Conservation (phyloP, 208 protist species). For the Trypanosoma grayi region DNA sequence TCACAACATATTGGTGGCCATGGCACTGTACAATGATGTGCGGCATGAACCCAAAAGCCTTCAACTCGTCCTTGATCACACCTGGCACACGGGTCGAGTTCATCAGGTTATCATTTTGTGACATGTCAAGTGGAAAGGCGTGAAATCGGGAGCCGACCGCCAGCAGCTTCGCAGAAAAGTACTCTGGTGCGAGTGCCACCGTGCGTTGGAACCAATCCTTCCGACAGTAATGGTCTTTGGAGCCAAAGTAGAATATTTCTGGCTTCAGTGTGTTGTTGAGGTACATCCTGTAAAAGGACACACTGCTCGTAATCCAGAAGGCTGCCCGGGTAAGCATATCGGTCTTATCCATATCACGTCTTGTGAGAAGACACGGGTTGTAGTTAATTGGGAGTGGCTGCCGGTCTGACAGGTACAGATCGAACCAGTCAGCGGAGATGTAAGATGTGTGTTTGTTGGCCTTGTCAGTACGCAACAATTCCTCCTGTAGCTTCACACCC, state of each 20-base stretch:
- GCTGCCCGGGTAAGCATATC: conserved; percentile 73
- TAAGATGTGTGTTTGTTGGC: conserved; percentile 87
- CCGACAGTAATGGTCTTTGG: conserved; percentile 40
- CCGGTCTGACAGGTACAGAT: conserved; percentile 51
- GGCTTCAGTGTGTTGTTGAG: conserved; percentile 69
- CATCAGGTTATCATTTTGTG: conserved; percentile 78
- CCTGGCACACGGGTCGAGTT: conserved; percentile 79
- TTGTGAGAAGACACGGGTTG: conserved; percentile 51
- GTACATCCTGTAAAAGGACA: conserved; percentile 70
- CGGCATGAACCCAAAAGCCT: conserved; percentile 49
- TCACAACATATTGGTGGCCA: conserved; percentile 73
- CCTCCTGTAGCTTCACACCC: conserved; percentile 57
- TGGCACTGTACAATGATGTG: conserved; percentile 77
- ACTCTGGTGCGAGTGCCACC: conserved; percentile 55
- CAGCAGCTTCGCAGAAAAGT: conserved; percentile 53
- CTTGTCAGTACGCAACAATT: conserved; percentile 68
- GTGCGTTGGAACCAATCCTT: conserved; percentile 83
- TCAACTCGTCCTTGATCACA: conserved; percentile 78
- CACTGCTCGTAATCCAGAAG: conserved; percentile 71
- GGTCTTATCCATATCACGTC: conserved; percentile 43
- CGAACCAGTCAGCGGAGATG: conserved; percentile 80
- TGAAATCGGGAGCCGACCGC: conserved; percentile 43
- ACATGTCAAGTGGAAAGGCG: conserved; percentile 77
- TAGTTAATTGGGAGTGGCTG: conserved; percentile 62
- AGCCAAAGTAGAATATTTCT: conserved; percentile 45